Base-by-base conservation (phyloP, 176 grass and related monocot species). In the Juncus effusus region DNA sequence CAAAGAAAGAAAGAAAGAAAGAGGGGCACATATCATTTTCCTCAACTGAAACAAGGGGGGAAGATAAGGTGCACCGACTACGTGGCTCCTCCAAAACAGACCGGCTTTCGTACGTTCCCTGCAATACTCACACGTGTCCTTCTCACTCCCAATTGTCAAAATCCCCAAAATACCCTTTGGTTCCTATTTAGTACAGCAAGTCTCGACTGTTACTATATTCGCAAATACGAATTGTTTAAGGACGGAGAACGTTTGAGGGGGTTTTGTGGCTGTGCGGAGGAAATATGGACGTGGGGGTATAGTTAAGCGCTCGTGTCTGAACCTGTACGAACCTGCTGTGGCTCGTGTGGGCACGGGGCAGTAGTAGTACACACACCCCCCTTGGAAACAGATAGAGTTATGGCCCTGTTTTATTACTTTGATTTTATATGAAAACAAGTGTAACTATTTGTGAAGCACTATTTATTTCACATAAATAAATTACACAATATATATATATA, bases 291-390 rank as follows among this genome's bases (percentile, higher is more conserved):
- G 65, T 52, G 5, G 49, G 35, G 16, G 52, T 19, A 68, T 12
- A 55, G 67, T 54, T 68, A 55, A 54, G 55, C 67, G 37, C 67
- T 70, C 67, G 67, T 70, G 67, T 70, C 44, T 38, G 52, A 37
- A 56, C 50, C 50, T 70, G 67, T 57, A 39, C 67, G 51, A 42
- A 7, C 51, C 67, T 70, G 67, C 35, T 4, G 5, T 53, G 37
- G 51, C 67, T 54, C 66, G 66, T 70, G 67, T 40, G 67, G 16
- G 52, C n/a, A 28, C 0, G 36, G 13, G 49, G n/a, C n/a, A n/a
- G n/a, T n/a, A n/a, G 67, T 36, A 15, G 13, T 28, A 42, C 44
- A 47, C 6, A 9, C 9, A 47, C 67, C 16, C 7, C 54, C 67
- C 67, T 70, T 13, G 67, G 67, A 50, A 70, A 70, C 7, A 28